These are phyloP conservation scores for Picea sitchensis DNA, from an alignment of 75 land plant genomes.

Conservation along the genomic window DNA sequence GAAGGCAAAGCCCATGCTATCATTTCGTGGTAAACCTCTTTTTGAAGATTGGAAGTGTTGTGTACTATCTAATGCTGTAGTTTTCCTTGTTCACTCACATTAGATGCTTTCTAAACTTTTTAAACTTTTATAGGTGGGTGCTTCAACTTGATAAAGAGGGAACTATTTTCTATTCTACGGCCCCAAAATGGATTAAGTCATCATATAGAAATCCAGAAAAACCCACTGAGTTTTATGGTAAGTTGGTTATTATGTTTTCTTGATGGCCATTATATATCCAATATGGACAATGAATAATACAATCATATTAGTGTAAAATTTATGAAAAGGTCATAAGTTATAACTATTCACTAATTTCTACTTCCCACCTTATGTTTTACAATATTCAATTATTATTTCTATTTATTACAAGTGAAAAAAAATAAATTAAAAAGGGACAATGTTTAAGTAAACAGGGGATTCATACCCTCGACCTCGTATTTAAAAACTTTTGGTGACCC, in stretches of 20 bases:
- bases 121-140: constrained; percentile 67
- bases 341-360: too few species aligned
- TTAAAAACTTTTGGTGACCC: too few species aligned
- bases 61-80: not conserved
- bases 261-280: not conserved
- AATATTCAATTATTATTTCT: too few species aligned
- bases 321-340: too few species aligned
- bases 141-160: constrained; percentile 91
- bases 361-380: too few species aligned
- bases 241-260: constrained; percentile 2
- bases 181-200: constrained; percentile 66
- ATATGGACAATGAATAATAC: too few species aligned
- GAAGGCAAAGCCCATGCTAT: constrained; percentile 75
- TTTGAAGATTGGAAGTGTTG: not conserved
- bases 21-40: constrained; percentile 72
- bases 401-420: too few species aligned
- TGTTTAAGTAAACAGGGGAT: too few species aligned
- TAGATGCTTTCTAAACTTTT: not conserved
- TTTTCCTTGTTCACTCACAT: not conserved
- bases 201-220: constrained; percentile 8
- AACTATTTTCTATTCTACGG: constrained; percentile 80
- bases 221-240: constrained; percentile 3
- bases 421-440: too few species aligned
- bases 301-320: too few species aligned
- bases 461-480: too few species aligned